These are phyloP conservation scores for Alternaria rosae DNA, from an alignment of 2,329 filamentous ascomycete genomes.

Conservation along the genomic window DNA sequence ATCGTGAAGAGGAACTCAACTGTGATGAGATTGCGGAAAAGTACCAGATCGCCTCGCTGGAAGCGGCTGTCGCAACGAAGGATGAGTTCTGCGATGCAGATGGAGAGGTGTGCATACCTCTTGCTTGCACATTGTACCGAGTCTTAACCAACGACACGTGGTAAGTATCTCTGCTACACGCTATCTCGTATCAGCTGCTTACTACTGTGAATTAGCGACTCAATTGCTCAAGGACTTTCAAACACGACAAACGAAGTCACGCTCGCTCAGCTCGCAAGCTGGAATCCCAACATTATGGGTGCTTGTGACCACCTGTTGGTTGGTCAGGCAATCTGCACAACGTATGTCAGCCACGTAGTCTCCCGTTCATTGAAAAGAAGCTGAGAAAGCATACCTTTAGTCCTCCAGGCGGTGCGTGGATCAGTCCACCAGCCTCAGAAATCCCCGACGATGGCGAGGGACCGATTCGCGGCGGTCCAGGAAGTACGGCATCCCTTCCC, in stretches of 20 bases:
- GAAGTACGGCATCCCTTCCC: background rate
- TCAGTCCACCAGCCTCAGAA: background rate
- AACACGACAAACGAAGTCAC: background rate
- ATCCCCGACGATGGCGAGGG: background rate
- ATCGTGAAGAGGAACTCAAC: background rate
- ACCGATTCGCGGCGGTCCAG: constrained; percentile 1
- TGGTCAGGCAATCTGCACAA: background rate
- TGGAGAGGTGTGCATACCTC: background rate
- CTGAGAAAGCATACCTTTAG: background rate
- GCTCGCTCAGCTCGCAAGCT: background rate
- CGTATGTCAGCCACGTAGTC: background rate
- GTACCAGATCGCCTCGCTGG: background rate
- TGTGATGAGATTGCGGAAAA: background rate
- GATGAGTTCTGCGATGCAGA: background rate
- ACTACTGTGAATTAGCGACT: background rate
- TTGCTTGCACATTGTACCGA: background rate
- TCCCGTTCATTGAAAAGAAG: too few species aligned
- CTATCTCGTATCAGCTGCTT: background rate
- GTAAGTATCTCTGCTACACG: background rate
- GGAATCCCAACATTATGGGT: constrained; percentile 3
- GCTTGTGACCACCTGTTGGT: background rate
- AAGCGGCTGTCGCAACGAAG: too few species aligned
- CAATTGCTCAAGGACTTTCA: background rate
- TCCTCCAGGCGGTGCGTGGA: background rate
- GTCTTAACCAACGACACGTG: too few species aligned